Evolutionary conservation across 257 asterid genomes (phyloP), one percentile per base, ranked within the genome.

Genomic region (Salvia splendens): DNA sequence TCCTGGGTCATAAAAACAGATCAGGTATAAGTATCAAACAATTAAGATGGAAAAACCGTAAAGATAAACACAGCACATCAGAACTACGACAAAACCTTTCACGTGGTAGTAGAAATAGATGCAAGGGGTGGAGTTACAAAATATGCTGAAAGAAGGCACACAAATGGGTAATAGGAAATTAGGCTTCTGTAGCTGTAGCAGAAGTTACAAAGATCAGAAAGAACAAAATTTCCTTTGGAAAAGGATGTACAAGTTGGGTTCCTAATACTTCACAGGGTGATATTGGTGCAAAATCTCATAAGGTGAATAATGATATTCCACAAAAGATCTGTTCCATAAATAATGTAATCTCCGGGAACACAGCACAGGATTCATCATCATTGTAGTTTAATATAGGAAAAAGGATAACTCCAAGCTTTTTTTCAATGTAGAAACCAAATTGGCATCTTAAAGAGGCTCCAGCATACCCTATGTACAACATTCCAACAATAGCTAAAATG

Each of bases 381-480:
- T n/a, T n/a, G n/a, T n/a, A 46, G 41, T 49, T 14, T 24, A 52
- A 49, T 20, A 20, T 20, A 24, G 24, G 8, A 50, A 45, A 36
- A 51, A n/a, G 55, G 42, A 53, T 35, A 41, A 14, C 43, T 1
- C 24, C 69, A 70, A 48, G 9, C 20, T 33, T 53, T 20, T 20
- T 20, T 20, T 20, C 24, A 69, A 20, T 45, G 67, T 20, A 30
- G 5, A 15, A 57, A 53, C 59, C 59, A 60, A 74, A 74, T 15
- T 28, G 57, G 36, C 12, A 57, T 24, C 45, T 60, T 15, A 20
- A 50, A 5, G 53, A 33, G 53, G 55, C 48, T 57, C 42, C 64
- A 56, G 46, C 43, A 65, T 86, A 89, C 96, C 95, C 91, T 28
- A 91, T 81, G 76, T 91, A 91, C 60, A 91, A 69, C 93, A 82